These are phyloP conservation scores for Teratosphaeria gauchensis DNA, from an alignment of 2,329 filamentous ascomycete genomes.

Conservation along the genomic window DNA sequence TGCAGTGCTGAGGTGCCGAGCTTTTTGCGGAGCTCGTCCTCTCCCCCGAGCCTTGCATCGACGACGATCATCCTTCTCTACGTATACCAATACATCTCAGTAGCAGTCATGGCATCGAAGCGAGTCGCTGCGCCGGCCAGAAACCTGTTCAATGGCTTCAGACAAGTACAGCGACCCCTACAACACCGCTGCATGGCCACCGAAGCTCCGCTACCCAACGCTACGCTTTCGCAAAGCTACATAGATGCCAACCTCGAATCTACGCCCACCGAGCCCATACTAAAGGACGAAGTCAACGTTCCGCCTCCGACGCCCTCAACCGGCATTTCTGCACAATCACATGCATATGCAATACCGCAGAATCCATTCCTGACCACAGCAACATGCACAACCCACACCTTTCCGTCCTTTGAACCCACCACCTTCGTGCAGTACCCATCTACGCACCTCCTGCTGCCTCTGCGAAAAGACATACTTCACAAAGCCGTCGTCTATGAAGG, in stretches of 20 bases:
- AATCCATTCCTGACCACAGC: slow-evolving; percentile 51
- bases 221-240: slow-evolving; percentile 11
- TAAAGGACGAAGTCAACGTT: slow-evolving; percentile 10
- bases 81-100: slow-evolving; percentile 1
- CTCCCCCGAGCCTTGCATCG: slow-evolving; percentile 2
- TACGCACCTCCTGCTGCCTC: slow-evolving; percentile 75
- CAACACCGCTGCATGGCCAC: slow-evolving; percentile 47
- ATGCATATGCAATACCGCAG: slow-evolving; percentile 5
- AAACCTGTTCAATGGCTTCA: slow-evolving; percentile 21
- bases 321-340: slow-evolving; percentile 14
- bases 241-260: slow-evolving; percentile 27
- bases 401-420: slow-evolving; percentile 78
- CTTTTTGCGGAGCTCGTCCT: not conserved
- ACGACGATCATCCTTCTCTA: not conserved
- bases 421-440: slow-evolving; percentile 67
- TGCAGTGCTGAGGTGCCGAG: not conserved
- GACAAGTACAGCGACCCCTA: slow-evolving; percentile 9
- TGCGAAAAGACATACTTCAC: slow-evolving; percentile 86
- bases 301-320: slow-evolving; percentile 7
- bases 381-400: slow-evolving; percentile 77
- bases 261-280: slow-evolving; percentile 14
- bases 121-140: slow-evolving; percentile 29
- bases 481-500: slow-evolving; percentile 87
- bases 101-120: slow-evolving; percentile 30
- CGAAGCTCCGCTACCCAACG: slow-evolving; percentile 30